A percentile compares a stretch with the other conserved stretches of the same genome.
Conservation (phyloP, 2,329 filamentous ascomycete species). For the Penicillium hordei region DNA sequence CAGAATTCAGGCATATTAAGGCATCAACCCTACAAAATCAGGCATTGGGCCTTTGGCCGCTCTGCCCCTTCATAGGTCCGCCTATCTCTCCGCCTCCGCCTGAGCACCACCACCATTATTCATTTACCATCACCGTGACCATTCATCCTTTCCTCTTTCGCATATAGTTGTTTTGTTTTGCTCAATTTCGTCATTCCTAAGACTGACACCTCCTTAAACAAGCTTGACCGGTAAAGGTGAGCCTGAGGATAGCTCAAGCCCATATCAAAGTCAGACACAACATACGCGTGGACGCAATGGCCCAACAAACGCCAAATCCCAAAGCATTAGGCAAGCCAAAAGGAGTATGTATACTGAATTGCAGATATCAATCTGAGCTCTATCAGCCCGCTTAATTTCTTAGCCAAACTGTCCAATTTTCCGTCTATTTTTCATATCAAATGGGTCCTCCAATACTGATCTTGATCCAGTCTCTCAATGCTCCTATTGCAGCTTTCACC, state of each 20-base stretch:
- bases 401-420: background rate
- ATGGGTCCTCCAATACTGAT: background rate
- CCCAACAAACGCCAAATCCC: slow-evolving; percentile 13
- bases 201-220: background rate
- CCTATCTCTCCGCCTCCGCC: too few species aligned
- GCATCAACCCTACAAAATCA: too few species aligned
- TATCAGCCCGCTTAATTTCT: background rate
- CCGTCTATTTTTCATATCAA: background rate
- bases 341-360: slow-evolving; percentile 17
- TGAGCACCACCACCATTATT: too few species aligned
- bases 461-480: slow-evolving; percentile 51
- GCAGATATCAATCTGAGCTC: background rate
- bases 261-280: background rate
- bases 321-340: slow-evolving; percentile 21
- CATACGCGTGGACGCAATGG: slow-evolving; percentile 7
- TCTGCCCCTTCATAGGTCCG: too few species aligned
- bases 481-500: slow-evolving; percentile 62
- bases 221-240: background rate
- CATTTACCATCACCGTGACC: too few species aligned
- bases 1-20: too few species aligned
- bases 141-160: background rate
- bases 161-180: background rate
- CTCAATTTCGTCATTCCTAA: background rate
- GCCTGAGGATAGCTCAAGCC: background rate
- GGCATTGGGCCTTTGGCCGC: too few species aligned